Base-by-base conservation (phyloP, 2,329 filamentous ascomycete species). In the Teratosphaeria viscida region DNA sequence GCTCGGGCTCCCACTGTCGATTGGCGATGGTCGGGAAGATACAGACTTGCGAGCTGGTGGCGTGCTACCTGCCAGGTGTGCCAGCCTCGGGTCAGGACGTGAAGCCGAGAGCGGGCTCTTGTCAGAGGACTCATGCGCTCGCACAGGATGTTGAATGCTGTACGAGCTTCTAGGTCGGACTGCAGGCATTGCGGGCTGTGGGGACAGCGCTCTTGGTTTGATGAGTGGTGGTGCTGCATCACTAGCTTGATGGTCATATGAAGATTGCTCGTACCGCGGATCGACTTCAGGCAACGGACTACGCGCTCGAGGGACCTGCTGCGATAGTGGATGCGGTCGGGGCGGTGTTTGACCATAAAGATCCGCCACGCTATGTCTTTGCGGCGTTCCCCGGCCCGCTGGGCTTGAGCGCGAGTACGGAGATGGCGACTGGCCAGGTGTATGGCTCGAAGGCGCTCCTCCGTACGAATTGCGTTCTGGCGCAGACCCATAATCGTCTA, bases 41-140 rank as follows among this genome's bases (percentile, higher is more conserved):
- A 91, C 82, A 1, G 88, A 90, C 71, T 92, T 92, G 57, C 88
- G 83, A 7, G 75, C 75, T 37, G 81, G 82, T 63, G 65, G 79
- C 72, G 64, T 77, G 69, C 64, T 73, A 53, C 32, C 52, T 16
- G 57, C 49, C 2, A 52, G 19, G 5, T 53, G 57, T 6, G 55
- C 7, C 29, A 49, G 23, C 26, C 43, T 23, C 34, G 43, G 32
- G n/a, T 52, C 37, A 37, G 60, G 63, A 58, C 34, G 70, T 62
- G 64, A 71, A 63, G 49, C 73, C 60, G 55, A 70, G 7, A 70
- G 72, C 14, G 80, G 80, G 53, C 76, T 81, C 3, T 63, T 60
- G 58, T 72, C 68, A 14, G 67, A 66, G 4, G 69, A 69, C 35
- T 71, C 71, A 43, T 70, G 69, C 2, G 68, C 66, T 47, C 68